These are phyloP conservation scores for Termitomyces sp. DNA, from an alignment of 768 basidiomycete genomes.

Conservation along the genomic window DNA sequence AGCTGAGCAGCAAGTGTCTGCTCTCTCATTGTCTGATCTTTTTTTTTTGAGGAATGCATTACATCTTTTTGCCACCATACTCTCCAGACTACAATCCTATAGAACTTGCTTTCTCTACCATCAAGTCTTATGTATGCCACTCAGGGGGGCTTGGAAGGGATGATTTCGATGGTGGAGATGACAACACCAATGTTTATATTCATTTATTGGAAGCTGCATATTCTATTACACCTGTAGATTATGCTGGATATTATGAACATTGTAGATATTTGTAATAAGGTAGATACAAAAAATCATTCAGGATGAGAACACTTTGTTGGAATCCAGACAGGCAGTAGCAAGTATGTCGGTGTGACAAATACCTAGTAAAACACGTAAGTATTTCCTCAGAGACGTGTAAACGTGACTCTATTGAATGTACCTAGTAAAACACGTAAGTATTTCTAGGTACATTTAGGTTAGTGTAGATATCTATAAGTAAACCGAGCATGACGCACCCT, in stretches of 20 bases:
- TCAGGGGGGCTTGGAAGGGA: constrained; percentile 1
- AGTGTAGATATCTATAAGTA: no score
- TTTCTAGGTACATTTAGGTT: no score
- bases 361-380: no score
- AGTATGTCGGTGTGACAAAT: no score
- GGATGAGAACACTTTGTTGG: no score
- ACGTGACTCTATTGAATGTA: no score
- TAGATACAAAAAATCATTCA: no score
- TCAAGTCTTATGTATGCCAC: constrained; percentile 18
- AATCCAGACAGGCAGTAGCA: no score
- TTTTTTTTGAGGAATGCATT: constrained; percentile 16
- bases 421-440: no score
- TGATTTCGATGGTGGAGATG: constrained; percentile 11
- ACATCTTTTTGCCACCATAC: constrained; percentile 28
- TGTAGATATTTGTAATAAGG: constrained; percentile 12
- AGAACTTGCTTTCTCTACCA: constrained; percentile 23
- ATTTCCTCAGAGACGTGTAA: no score
- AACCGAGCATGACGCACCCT: no score
- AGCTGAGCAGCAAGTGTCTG: constrained; percentile 1
- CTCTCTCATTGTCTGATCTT: background rate
- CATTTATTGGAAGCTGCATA: constrained; percentile 16
- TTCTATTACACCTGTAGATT: constrained; percentile 14
- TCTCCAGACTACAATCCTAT: constrained; percentile 35
- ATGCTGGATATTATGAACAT: constrained; percentile 18
- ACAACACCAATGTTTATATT: constrained; percentile 18